phyloP scores from a whole-genome alignment of 2,329 filamentous ascomycete genomes.

The Fusarium falciforme region DNA sequence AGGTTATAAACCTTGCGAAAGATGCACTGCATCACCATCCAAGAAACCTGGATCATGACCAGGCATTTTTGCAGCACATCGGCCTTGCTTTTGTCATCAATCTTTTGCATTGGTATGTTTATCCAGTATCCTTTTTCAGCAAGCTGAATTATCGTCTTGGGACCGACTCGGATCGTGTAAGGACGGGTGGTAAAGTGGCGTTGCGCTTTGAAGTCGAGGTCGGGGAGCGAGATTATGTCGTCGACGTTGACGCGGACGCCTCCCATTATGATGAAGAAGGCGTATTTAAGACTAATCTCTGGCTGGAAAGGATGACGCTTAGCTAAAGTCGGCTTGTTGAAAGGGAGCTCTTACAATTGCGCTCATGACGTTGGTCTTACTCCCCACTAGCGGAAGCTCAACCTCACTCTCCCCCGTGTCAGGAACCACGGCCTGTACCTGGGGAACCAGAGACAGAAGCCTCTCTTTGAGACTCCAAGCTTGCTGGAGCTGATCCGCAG shows the following conservation, averaged over 20 bases:
- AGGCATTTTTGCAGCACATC: conserved; percentile 50
- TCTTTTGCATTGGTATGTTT: conserved; percentile 23
- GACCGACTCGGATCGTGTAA: conserved; percentile 5
- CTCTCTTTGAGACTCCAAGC: conserved; percentile 12
- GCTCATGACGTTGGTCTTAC: not conserved
- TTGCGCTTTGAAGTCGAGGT: conserved; percentile 2
- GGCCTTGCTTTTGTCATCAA: conserved; percentile 53
- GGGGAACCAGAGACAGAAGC: not conserved
- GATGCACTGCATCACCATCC: conserved; percentile 52
- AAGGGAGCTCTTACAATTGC: not conserved
- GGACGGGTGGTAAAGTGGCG: conserved; percentile 1
- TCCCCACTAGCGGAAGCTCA: not conserved
- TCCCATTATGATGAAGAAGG: conserved; percentile 47
- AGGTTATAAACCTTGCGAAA: conserved; percentile 47
- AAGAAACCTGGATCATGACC: conserved; percentile 51
- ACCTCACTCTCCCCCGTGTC: not conserved
- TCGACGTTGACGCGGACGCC: conserved; percentile 38
- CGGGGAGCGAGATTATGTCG: conserved; percentile 5
- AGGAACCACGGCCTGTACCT: not conserved
- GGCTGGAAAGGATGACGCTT: not conserved
- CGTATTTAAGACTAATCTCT: conserved; percentile 31
- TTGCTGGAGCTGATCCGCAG: conserved; percentile 30
- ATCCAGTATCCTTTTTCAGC: conserved; percentile 21
- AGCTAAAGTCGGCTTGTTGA: not conserved
- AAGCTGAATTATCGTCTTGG: conserved; percentile 9